Evolutionary conservation across 192 early-diverging fungal species (phyloP), one percentile per base, ranked within the genome.

Genomic region (Coemansia sp.): DNA sequence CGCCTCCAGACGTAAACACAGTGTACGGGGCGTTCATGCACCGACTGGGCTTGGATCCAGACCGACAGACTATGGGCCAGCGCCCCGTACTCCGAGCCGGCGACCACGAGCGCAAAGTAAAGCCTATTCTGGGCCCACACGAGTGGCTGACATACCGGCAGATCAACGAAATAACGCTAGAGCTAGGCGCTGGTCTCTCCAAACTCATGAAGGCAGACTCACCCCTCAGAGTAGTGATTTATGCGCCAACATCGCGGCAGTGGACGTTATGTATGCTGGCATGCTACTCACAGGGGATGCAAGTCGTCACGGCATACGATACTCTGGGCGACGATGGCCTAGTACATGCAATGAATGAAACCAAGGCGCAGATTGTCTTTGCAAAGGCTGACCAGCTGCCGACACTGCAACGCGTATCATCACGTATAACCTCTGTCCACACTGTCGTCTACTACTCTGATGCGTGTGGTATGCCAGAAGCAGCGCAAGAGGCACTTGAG

Each of bases 271-370:
- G 62, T 23, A 73, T 74, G 72, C 64, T 82, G 36, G 63, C 73
- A 21, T 85, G 84, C 69, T 94, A 87, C 59, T 80, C 90, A 19
- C 92, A 94, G 77, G 76, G 70, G 25, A 84, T 93, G 67, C 89
- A 88, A 64, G 90, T 95, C 70, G 89, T 91, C 58, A 97, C 95
- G 34, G 92, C 93, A 10, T 92, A 91, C 77, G 90, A 91, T 67
- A 94, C 94, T 15, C 86, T 97, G 38, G 95, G 94, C 34, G 90
- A 92, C 68, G 90, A 92, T 36, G 94, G 94, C 63, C 87, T 96
- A 19, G 60, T 87, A 31, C 94, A 92, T 72, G 94, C 95, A 0
- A 92, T 98, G 83, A 92, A 95, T 68, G 91, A 97, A 77, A 86
- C 92, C 60, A 91, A 91, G 76, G 89, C 91, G 41, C 78, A 84